Base-by-base conservation (phyloP, 768 basidiomycete species). In the Amyloporia xantha region DNA sequence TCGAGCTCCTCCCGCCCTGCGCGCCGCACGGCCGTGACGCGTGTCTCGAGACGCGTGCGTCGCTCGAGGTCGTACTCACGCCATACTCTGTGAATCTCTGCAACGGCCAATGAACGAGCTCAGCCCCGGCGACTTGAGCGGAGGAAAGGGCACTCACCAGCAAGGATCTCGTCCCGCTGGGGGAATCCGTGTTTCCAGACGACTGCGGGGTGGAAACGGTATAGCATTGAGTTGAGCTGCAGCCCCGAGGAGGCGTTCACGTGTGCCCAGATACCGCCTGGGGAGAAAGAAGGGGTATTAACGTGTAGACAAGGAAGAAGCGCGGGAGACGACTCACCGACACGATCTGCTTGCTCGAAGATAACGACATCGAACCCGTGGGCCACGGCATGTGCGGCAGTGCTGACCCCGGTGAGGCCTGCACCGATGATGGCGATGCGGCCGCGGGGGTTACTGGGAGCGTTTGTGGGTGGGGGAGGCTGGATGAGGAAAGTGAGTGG, bases 351-450 rank as follows among this genome's bases (percentile, higher is more conserved):
- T 44, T 61, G 55, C 41, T 78, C 77, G 54, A 68, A 77, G 2
- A 78, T 68, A 21, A 73, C 71, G 10, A 78, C 76, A 26, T 78
- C 75, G 50, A 78, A 78, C 15, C 74, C 73, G 51, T 78, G 75
- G 0, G 73, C 68, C 21, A 76, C 68, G 24, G 68, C 68, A 52
- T 78, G 73, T 57, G 76, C 75, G 25, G 75, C 77, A 23, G 73
- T 74, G n/a, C 74, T 76, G 12, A 79, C 60, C 17, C 77, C 75
- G 0, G 75, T 77, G 9, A 78, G 60, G 10, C 78, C 76, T 1
- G 75, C 73, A 6, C 76, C 75, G 41, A 78, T 67, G 44, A 77
- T 63, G 0, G 76, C 76, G 24, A 78, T 68, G n/a, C 71, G 62
- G 5, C 72, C 76, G 41, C 62, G 64, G 0, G 69, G 67, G 15